Conservation (phyloP, 2,329 filamentous ascomycete genomes). For the Zasmidium citrigriseum region DNA sequence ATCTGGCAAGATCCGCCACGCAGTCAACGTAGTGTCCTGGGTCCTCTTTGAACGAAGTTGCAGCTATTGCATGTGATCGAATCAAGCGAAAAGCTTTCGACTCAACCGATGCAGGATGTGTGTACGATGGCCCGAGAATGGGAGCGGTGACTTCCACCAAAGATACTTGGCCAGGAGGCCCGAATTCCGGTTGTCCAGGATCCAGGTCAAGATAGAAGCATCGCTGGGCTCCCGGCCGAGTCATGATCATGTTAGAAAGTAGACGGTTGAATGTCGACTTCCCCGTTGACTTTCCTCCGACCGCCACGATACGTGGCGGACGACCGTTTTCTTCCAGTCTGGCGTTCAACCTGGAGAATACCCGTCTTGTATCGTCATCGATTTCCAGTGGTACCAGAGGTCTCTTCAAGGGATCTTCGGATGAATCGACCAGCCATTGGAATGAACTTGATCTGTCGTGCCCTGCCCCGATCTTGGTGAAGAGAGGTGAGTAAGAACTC, state of each 20-base stretch:
- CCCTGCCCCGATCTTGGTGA: conserved; percentile 64
- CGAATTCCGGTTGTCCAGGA: conserved; percentile 75
- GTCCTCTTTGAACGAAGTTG: conserved; percentile 65
- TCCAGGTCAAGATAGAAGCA: conserved; percentile 71
- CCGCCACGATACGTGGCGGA: conserved; percentile 56
- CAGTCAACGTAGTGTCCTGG: conserved; percentile 67
- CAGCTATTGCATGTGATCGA: conserved; percentile 67
- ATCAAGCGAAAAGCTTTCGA: conserved; percentile 44
- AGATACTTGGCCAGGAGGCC: conserved; percentile 68
- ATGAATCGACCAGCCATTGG: conserved; percentile 31
- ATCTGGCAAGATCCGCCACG: conserved; percentile 61
- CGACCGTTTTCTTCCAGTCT: conserved; percentile 22
- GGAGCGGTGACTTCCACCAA: conserved; percentile 62
- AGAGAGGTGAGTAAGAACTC: conserved; percentile 66
- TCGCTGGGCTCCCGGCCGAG: conserved; percentile 35
- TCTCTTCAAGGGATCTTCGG: conserved; percentile 22
- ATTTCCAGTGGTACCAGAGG: conserved; percentile 31
- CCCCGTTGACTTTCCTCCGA: conserved; percentile 70
- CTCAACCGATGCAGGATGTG: conserved; percentile 50
- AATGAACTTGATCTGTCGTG: conserved; percentile 25
- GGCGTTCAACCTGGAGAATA: conserved; percentile 47
- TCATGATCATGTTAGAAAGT: conserved; percentile 67
- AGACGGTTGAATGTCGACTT: conserved; percentile 74
- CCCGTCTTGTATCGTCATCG: conserved; percentile 26
- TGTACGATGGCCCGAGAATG: conserved; percentile 68